Base-by-base conservation (phyloP, 169 alveolate species). In the Cryptosporidium sp. region DNA sequence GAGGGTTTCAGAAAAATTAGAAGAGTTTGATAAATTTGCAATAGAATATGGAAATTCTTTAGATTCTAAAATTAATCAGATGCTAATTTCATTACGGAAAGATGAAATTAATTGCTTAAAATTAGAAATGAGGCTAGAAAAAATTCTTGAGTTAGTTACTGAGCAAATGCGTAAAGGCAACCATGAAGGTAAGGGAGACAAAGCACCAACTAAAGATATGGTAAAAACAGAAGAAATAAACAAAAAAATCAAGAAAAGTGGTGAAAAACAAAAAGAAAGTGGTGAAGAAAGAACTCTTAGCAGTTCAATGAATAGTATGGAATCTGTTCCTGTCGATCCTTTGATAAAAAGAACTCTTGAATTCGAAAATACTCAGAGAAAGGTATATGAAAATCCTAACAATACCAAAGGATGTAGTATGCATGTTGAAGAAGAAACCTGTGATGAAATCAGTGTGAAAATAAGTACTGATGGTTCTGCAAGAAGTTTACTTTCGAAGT, bases 401-500 rank as follows among this genome's bases (percentile, higher is more conserved):
- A 29, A 65, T 16, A 65, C 52, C 5, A 31, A 33, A 29, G 72
- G 51, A 5, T 37, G 7, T 6, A 65, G 48, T 23, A 65, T 65
- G 72, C 9, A 37, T 7, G 72, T 65, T n/a, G 72, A 65, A 39
- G 72, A 65, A 10, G 72, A 65, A 18, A 65, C 72, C 1, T 37
- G 70, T 23, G 65, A 42, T 29, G 75, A 65, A 29, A 80, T 80
- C 3, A 80, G 80, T 21, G 89, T 62, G 9, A 60, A 51, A 29
- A 80, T 80, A 35, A 80, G 52, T 29, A 62, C 69, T 8, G 89
- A 80, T 65, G 89, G 75, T 6, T 61, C 72, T 10, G 75, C 70
- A 1, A 60, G 89, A 65, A 61, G 75, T 31, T 37, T 80, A 58
- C 18, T 80, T 35, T 42, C 56, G 6, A 65, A 67, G 51, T 80